Conservation (phyloP, 1,284 basidiomycete species). For the Rhizoctonia solani region DNA sequence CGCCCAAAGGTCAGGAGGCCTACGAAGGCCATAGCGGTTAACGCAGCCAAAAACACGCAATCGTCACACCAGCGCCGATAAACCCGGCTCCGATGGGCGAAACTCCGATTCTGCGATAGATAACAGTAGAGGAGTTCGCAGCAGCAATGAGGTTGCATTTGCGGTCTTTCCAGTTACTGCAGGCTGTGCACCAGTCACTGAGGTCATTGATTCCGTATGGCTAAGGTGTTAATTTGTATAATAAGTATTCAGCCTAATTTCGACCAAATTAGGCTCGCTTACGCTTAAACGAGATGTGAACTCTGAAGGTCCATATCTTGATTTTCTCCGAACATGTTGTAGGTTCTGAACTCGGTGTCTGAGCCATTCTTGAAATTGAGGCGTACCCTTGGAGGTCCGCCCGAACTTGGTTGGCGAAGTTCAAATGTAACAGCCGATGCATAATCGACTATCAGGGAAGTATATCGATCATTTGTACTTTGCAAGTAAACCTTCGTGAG, state of each 20-base stretch:
- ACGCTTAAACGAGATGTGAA: constrained; percentile 31
- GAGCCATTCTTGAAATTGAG: constrained; percentile 88
- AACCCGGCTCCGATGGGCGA: constrained; percentile 36
- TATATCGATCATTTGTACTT: constrained; percentile 14
- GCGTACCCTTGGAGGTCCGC: constrained; percentile 52
- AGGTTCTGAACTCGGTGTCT: constrained; percentile 48
- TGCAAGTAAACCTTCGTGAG: not conserved
- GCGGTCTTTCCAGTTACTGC: constrained; percentile 33
- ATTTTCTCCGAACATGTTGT: constrained; percentile 35
- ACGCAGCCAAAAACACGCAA: constrained; percentile 33
- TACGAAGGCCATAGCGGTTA: constrained; percentile 18
- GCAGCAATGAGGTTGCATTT: constrained; percentile 34
- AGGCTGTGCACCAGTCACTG: constrained; percentile 30
- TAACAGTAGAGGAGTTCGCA: not conserved
- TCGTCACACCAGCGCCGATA: constrained; percentile 36
- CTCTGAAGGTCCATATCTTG: constrained; percentile 22
- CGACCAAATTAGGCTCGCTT: not conserved
- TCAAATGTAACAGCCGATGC: constrained; percentile 79
- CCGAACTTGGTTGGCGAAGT: constrained; percentile 56
- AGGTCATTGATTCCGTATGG: constrained; percentile 28
- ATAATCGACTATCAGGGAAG: constrained; percentile 63
- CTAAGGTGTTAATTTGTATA: constrained; percentile 1
- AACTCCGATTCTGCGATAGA: not conserved
- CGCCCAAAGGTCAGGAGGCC: constrained; percentile 22
- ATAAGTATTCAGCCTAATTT: not conserved